Evolutionary conservation across 2,329 filamentous ascomycete genomes (phyloP), one percentile per base, ranked within the genome.

Genomic region (Colletotrichum spinosum): DNA sequence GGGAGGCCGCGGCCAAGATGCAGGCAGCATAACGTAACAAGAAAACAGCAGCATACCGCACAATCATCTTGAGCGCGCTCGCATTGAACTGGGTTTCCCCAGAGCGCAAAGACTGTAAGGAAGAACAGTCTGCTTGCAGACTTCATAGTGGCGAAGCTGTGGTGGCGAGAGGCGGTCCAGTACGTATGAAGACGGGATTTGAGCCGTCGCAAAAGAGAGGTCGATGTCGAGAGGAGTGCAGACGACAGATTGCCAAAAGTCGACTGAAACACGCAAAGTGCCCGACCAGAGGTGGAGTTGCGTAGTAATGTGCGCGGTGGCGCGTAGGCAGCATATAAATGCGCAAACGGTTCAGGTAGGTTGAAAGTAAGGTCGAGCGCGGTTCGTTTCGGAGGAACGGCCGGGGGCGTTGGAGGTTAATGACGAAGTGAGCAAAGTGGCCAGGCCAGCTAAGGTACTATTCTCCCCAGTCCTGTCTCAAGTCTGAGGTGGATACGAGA

Each of bases 91-190:
- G 81, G 77, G 48, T 80, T 73, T 41, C 79, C 80, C 84, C 83
- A 87, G 64, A 88, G 82, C 66, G 85, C 78, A 75, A 88, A 86
- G 64, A 88, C 74, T 38, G 82, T 82, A 67, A 88, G 80, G 72
- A 83, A 88, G 71, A 88, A 87, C 56, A 86, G 76, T 70, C 81
- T 83, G 69, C 81, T 79, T 44, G 84, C 84, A 70, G 84, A 77
- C 74, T 79, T 85, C 85, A 88, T 88, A 68, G 66, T 71, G 45
- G 12, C 48, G 4, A 9, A 17, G 25, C n/a, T 38, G 34, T 13
- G 38, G 25, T 17, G 37, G 59, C 41, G 59, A 41, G 38, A 13
- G 17, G 33, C 45, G 57, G 56, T 57, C 53, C 49, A 53, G 52
- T 6, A 25, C 33, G 38, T 10, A 12, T 49, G 12, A 11, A 25